These are phyloP conservation scores for Brasenia schreberi DNA, from an alignment of 164 flowering plant genomes.

Conservation along the genomic window DNA sequence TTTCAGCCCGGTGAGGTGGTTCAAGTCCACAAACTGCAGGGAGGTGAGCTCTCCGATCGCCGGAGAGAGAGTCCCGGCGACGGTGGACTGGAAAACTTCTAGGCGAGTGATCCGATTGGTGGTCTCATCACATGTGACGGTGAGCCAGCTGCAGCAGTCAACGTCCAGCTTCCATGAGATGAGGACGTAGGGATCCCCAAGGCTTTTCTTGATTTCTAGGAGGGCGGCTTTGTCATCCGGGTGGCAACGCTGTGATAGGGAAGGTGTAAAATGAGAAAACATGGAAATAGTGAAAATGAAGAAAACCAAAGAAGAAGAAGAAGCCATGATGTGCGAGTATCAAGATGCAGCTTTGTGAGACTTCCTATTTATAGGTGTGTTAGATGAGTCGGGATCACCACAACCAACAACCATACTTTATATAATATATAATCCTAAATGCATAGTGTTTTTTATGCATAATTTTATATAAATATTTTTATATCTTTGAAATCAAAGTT, in stretches of 20 bases:
- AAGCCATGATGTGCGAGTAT: too few species aligned
- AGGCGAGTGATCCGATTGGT: conserved; percentile 41
- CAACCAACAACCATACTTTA: too few species aligned
- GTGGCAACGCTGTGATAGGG: conserved; percentile 24
- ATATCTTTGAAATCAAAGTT: too few species aligned
- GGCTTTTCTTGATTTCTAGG: conserved; percentile 37
- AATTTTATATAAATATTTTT: too few species aligned
- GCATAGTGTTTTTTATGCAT: too few species aligned
- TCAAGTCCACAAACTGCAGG: conserved; percentile 38
- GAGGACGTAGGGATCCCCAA: conserved; percentile 46
- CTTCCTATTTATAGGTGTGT: too few species aligned
- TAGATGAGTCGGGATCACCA: too few species aligned
- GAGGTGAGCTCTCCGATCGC: conserved; percentile 51
- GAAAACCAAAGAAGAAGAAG: too few species aligned
- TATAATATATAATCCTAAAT: too few species aligned
- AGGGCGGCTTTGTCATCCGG: conserved; percentile 53
- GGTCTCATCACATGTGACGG: conserved; percentile 29
- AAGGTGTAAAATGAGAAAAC: neutral
- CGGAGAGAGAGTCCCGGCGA: conserved; percentile 49
- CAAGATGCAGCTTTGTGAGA: too few species aligned
- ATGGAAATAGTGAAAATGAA: too few species aligned
- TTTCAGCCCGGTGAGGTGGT: conserved; percentile 30
- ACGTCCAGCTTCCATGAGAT: conserved; percentile 39
- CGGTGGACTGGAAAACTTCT: conserved; percentile 20
- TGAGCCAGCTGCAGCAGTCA: conserved; percentile 56